Conservation (phyloP, 495 filamentous ascomycete genomes). For the Aspergillus coremiiformis region DNA sequence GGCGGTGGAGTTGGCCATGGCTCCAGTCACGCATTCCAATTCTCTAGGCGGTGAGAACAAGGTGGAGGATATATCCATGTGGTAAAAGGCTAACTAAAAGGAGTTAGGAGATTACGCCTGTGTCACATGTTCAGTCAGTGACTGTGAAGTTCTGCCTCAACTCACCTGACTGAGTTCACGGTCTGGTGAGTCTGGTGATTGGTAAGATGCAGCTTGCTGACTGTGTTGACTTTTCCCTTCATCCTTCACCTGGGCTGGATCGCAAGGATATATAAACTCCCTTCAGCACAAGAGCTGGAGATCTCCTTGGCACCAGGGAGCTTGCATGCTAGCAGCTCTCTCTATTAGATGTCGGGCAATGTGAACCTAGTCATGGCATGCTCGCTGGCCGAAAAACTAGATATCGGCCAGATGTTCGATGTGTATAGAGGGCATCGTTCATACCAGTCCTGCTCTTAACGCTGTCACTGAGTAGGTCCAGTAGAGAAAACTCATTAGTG, state of each 20-base stretch:
- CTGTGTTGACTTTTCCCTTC: not conserved
- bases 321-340: not conserved
- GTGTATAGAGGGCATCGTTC: not conserved
- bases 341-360: not conserved
- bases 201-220: not conserved
- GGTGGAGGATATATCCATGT: too few relatives aligned
- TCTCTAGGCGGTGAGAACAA: slow-evolving; percentile 8
- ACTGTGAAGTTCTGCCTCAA: too few relatives aligned
- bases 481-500: too few relatives aligned
- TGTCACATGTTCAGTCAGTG: too few relatives aligned
- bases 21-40: not conserved
- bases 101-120: not conserved
- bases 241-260: not conserved
- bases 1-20: slow-evolving; percentile 17
- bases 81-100: not conserved
- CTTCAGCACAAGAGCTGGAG: not conserved
- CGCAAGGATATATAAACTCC: not conserved
- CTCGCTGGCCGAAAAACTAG: not conserved
- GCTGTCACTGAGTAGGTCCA: too few relatives aligned
- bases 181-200: too few relatives aligned
- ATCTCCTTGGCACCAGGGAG: too few relatives aligned
- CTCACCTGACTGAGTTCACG: not conserved
- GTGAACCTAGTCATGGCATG: not conserved
- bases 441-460: not conserved
- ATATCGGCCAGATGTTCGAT: not conserved